A percentile compares a stretch with the other conserved stretches of the same genome.
Evolutionary conservation across 164 flowering plant species (phyloP).

Genomic region (Annona squamosa): DNA sequence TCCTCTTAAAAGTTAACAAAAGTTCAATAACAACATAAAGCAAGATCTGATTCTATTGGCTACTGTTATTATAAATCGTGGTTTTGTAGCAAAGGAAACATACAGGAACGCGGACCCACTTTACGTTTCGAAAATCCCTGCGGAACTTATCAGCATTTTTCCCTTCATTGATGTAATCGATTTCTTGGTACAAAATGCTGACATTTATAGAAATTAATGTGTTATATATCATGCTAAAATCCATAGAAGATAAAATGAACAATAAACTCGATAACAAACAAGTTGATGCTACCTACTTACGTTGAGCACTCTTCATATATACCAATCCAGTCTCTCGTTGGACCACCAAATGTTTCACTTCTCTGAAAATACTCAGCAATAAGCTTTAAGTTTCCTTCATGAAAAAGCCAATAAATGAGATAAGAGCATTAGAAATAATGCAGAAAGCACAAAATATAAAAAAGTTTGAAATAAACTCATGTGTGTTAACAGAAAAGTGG

Average conservation of each 20-base stretch:
- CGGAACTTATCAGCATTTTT: slow-evolving; percentile 95
- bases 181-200: slow-evolving; percentile 97
- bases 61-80: not conserved
- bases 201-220: slow-evolving; percentile 12
- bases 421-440: not conserved
- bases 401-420: slow-evolving; percentile 7
- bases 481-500: no score
- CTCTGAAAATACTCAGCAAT: slow-evolving; percentile 87
- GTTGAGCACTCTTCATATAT: slow-evolving; percentile 92
- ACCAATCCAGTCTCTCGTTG: slow-evolving; percentile 85
- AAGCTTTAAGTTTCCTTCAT: slow-evolving; percentile 62
- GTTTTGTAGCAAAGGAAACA: slow-evolving; percentile 35
- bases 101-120: slow-evolving; percentile 99
- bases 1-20: not conserved
- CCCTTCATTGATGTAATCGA: slow-evolving; percentile 96
- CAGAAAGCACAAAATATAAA: no score
- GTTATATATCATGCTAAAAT: not conserved
- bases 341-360: slow-evolving; percentile 87
- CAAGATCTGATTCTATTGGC: not conserved
- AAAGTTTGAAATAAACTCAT: no score
- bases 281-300: slow-evolving; percentile 37
- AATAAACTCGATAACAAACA: not conserved
- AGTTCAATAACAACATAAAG: not conserved
- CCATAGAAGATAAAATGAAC: not conserved
- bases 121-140: slow-evolving; percentile 85